Evolutionary conservation across 1,284 basidiomycete species (phyloP), one percentile per base, ranked within the genome.

Genomic region (Phlebopus sp.): DNA sequence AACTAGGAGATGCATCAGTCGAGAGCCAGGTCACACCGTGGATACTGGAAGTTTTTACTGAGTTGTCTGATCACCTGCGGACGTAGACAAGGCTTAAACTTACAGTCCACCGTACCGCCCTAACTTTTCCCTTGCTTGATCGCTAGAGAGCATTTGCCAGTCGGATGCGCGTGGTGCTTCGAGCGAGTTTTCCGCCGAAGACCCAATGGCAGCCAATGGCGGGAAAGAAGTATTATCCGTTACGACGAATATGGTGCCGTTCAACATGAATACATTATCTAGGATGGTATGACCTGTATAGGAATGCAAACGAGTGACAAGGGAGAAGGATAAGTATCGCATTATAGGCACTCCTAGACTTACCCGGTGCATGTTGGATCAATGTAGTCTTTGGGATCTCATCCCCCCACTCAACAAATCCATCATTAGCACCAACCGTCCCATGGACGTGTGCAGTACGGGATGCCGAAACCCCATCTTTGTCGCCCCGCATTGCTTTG

Each of bases 281-380:
- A 93, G 71, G 36, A 92, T 78, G 1, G 87, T 91, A 70, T 84
- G 90, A 2, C 91, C 90, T 90, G 59, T 31, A 37, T 30, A 47
- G 21, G 21, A 6, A 23, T 23, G 21, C 21, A 23, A 23, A 23
- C 6, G 21, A 23, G 21, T 23, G 21, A 23, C 21, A 3, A 23
- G 21, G 21, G 3, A 23, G 6, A 23, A 23, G 6, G 21, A 6
- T 23, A 6, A 23, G 21, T 23, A 23, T 23, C 21, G 6, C 27
- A 8, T 29, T 29, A 29, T 2, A 8, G 27, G 61, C 47, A 49
- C 19, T 8, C 23, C 8, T 14, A n/a, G 5, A 51, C 70, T 35
- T 44, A 86, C 84, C 85, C 55, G 83, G 75, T 29, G 74, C 70
- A 65, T 88, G 86, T 36, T 74, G 74, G 25, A 81, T 57, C 38